Percentiles rank a stretch among this genome's conserved stretches.
phyloP scores from a whole-genome alignment of 75 land plant genomes.

The Isoetes taiwanensis region DNA sequence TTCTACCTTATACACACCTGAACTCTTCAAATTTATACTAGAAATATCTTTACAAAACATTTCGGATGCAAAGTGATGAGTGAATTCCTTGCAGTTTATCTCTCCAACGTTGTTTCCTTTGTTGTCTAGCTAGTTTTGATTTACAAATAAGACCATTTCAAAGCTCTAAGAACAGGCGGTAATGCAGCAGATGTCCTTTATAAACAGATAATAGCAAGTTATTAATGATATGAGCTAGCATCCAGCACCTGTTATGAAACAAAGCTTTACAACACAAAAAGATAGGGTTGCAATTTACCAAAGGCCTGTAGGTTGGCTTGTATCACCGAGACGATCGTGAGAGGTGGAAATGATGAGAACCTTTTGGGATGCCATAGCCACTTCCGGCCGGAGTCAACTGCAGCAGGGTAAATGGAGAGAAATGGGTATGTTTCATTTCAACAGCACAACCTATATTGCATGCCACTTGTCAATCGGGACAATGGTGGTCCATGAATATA shows the following conservation, averaged over 20 bases:
- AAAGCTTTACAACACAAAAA: neutral
- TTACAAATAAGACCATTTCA: neutral
- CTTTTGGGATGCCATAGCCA: no score
- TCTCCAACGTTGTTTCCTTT: no score
- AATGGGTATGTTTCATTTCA: no score
- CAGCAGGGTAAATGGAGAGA: no score
- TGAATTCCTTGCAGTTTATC: no score
- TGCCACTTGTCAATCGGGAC: no score
- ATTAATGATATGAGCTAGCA: neutral
- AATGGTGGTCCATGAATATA: no score
- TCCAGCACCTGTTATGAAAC: neutral
- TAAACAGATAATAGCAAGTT: neutral
- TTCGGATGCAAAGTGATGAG: no score
- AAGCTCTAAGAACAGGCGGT: neutral
- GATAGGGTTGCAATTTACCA: slow-evolving; percentile 13
- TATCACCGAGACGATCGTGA: slow-evolving; percentile 13
- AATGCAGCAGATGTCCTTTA: neutral
- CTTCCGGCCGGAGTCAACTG: no score
- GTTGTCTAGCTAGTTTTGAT: neutral
- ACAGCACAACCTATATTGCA: no score
- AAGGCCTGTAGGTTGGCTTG: slow-evolving; percentile 13
- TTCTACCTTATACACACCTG: neutral
- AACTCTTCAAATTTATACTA: no score
- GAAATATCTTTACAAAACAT: no score
- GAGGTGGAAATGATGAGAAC: slow-evolving; percentile 26